Conservation (phyloP, 192 early-diverging fungal species). For the Gonapodya prolifera region DNA sequence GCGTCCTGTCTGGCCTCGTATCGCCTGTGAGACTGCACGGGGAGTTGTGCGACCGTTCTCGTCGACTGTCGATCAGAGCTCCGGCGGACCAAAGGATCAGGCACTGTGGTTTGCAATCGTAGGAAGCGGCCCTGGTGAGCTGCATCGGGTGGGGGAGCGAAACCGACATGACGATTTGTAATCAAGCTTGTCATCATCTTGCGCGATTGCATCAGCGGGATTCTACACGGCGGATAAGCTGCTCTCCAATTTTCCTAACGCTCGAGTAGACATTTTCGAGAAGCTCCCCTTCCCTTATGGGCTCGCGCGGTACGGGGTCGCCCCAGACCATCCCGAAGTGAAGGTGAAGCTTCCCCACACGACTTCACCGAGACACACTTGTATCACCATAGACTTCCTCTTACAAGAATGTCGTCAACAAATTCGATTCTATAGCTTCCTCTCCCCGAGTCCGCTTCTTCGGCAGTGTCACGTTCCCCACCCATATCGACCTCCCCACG, state of each 20-base stretch:
- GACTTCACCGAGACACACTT: background rate
- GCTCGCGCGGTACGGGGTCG: conserved; percentile 85
- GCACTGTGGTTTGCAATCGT: background rate
- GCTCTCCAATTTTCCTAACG: conserved; percentile 39
- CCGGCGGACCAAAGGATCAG: background rate
- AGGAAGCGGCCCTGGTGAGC: background rate
- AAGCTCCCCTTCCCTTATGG: conserved; percentile 74
- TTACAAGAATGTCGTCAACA: conserved; percentile 65
- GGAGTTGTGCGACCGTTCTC: too few relatives aligned
- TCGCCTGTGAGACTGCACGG: too few relatives aligned
- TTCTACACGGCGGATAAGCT: conserved; percentile 82
- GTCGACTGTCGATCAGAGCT: too few relatives aligned
- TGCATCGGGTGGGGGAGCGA: too few relatives aligned
- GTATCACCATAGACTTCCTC: background rate
- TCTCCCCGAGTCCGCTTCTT: conserved; percentile 61
- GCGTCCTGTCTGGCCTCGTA: too few relatives aligned
- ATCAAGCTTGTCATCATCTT: conserved; percentile 11
- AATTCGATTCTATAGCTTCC: conserved; percentile 65
- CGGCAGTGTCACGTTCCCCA: conserved; percentile 65
- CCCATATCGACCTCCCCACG: conserved; percentile 26
- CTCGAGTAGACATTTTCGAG: conserved; percentile 73
- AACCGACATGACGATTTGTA: too few relatives aligned
- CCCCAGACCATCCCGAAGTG: conserved; percentile 94
- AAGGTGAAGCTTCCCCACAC: conserved; percentile 41
- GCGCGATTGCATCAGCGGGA: conserved; percentile 72